Conservation (phyloP, 2,329 filamentous ascomycete species). For the Monilinia vaccinii-corymbosi region DNA sequence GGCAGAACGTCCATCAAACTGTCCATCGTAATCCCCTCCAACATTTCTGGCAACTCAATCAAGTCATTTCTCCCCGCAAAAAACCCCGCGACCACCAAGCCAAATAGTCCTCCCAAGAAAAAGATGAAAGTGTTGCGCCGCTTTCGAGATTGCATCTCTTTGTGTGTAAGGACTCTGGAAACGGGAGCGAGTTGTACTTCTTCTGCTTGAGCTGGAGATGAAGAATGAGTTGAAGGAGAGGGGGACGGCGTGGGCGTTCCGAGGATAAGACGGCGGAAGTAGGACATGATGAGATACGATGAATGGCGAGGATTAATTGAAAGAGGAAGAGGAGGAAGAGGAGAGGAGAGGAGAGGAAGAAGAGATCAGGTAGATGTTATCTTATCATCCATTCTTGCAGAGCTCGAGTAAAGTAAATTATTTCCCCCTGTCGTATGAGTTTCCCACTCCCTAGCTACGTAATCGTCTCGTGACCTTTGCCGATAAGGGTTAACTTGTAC, state of each 20-base stretch:
- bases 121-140: conserved; percentile 77
- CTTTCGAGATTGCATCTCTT: conserved; percentile 31
- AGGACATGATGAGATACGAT: neutral
- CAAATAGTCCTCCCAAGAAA: conserved; percentile 78
- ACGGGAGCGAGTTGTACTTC: conserved; percentile 43
- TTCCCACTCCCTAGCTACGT: neutral
- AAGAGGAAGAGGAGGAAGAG: neutral
- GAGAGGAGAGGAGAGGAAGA: too few species aligned
- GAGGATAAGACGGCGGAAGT: neutral
- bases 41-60: conserved; percentile 61
- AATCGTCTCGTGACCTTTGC: neutral
- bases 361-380: neutral
- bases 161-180: conserved; percentile 33
- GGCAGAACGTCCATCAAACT: conserved; percentile 80
- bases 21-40: conserved; percentile 71
- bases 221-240: conserved; percentile 10
- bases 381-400: neutral
- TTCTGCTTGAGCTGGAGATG: conserved; percentile 27
- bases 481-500: neutral
- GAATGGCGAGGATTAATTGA: neutral
- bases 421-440: too few species aligned
- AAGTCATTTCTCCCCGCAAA: conserved; percentile 86
- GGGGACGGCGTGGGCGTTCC: conserved; percentile 13
- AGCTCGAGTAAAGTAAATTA: too few species aligned
- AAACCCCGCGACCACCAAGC: conserved; percentile 78